Base-by-base conservation (phyloP, 306 rosid genomes). In the Prunus persica region DNA sequence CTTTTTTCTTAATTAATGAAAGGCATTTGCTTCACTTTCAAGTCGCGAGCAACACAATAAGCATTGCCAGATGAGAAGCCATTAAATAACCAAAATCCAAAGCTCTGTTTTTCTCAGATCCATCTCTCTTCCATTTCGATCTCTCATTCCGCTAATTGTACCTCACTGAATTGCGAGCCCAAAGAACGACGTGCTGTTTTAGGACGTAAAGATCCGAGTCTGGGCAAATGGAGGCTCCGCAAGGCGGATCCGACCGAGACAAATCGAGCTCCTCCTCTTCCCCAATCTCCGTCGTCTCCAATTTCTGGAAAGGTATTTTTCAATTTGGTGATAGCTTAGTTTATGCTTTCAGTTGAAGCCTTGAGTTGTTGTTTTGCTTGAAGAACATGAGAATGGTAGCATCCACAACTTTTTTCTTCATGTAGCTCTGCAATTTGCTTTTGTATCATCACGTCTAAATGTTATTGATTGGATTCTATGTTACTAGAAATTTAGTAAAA, bases 221-320 rank as follows among this genome's bases (percentile, higher is more conserved):
- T 60, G 61, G 8, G 24, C 54, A 51, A 52, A 91, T 91, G 98
- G 98, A 91, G 78, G 68, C 84, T 78, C 87, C 92, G 61, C 88
- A 74, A 73, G 78, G 73, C 75, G 98, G 97, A 91, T 83, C 96
- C 81, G 98, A 88, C 47, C 75, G 96, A 51, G 98, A 91, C 80
- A 93, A 88, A 84, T 57, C 91, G 55, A 82, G 61, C 80, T 72
- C 91, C 7, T 69, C 96, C 6, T 65, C 90, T 81, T 91, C 97
- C 78, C 94, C 98, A 61, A 81, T 88, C 77, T 81, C 97, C 65
- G 89, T 89, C 66, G 90, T 94, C 79, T 82, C 90, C 79, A 82
- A 76, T 72, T 87, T 86, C 94, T 93, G 98, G 98, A 88, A 91
- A 88, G 98, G 98, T 93, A 84, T 46, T 16, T 19, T 73, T 72